Evolutionary conservation across 495 filamentous ascomycete genomes (phyloP), one percentile per base, ranked within the genome.

Genomic region (Neurospora sp.): DNA sequence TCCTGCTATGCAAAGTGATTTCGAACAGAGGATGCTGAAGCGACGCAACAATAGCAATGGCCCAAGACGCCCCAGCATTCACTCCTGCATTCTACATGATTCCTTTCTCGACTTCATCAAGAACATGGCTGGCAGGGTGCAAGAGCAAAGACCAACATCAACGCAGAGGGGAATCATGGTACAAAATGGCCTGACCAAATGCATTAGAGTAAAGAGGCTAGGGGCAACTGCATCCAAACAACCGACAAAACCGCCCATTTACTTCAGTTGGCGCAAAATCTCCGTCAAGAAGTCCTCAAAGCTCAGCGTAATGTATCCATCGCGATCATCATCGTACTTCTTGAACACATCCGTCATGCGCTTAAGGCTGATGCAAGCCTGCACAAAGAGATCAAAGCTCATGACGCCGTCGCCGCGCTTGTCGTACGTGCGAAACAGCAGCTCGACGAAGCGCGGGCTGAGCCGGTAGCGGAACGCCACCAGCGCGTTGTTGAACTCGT

Each of bases 341-440:
- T 99, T 99, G 81, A 99, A 99, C 23, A 98, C 95, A 81, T 99
- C 96, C 75, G 96, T 99, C 95, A 99, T 98, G 74, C 96, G 87
- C 88, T 97, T 96, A 77, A 99, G 85, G 79, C 89, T 92, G 78
- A 99, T 99, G 80, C 96, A 98, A 39, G 93, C 94, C 85, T 99
- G 96, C 75, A 99, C 96, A 81, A 98, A 99, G 69, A 99, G 83
- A 86, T 99, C 96, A 78, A 99, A 98, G 82, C 91, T 93, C 87
- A 99, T 94, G 54, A 90, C 92, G 71, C 85, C 85, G 74, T 89
- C 87, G 48, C 82, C 81, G 69, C 86, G 82, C 82, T 89, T 89
- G 78, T 89, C 87, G 77, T 87, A 89, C 23, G 85, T 88, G 70
- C 81, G 79, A 82, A 97, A 99, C 38, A 99, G 82, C 72, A 96